phyloP scores from a whole-genome alignment of 2,329 filamentous ascomycete species.

The Hypoxylon sp. region DNA sequence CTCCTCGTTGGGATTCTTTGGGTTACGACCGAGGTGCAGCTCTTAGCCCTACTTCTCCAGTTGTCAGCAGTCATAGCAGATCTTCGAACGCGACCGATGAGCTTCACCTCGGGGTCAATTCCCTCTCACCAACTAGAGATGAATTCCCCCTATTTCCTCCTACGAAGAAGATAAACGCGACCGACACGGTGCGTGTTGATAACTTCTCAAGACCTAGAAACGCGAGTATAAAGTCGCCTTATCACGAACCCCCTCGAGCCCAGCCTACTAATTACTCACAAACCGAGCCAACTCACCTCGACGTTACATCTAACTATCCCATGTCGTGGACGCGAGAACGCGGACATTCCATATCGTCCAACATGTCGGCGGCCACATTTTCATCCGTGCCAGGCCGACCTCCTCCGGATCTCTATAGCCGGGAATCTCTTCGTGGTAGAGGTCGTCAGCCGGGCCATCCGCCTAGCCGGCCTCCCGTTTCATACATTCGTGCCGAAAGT shows the following conservation, averaged over 20 bases:
- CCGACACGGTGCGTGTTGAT: slow-evolving; percentile 60
- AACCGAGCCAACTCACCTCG: slow-evolving; percentile 47
- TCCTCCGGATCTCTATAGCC: slow-evolving; percentile 58
- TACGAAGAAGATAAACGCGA: slow-evolving; percentile 48
- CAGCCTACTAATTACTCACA: slow-evolving; percentile 51
- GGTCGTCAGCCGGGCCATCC: slow-evolving; percentile 48
- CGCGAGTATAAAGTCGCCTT: slow-evolving; percentile 64
- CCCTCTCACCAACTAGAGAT: slow-evolving; percentile 49
- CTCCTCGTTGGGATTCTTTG: slow-evolving; percentile 65
- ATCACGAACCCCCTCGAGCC: slow-evolving; percentile 55
- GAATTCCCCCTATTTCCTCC: slow-evolving; percentile 46
- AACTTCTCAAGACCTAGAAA: slow-evolving; percentile 74
- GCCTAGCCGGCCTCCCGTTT: slow-evolving; percentile 51
- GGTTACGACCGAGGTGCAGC: slow-evolving; percentile 50
- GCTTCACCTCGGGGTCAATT: slow-evolving; percentile 43
- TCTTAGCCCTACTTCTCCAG: slow-evolving; percentile 47
- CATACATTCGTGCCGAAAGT: slow-evolving; percentile 57
- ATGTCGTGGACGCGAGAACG: slow-evolving; percentile 62
- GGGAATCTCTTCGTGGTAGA: slow-evolving; percentile 49
- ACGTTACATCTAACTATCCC: slow-evolving; percentile 39
- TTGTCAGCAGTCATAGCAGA: slow-evolving; percentile 42
- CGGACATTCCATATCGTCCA: slow-evolving; percentile 65
- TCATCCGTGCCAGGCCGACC: slow-evolving; percentile 60
- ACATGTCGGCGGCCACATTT: slow-evolving; percentile 62
- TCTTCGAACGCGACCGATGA: slow-evolving; percentile 44